Conservation (phyloP, 2,329 filamentous ascomycete species). For the Amylocarpus encephaloides region DNA sequence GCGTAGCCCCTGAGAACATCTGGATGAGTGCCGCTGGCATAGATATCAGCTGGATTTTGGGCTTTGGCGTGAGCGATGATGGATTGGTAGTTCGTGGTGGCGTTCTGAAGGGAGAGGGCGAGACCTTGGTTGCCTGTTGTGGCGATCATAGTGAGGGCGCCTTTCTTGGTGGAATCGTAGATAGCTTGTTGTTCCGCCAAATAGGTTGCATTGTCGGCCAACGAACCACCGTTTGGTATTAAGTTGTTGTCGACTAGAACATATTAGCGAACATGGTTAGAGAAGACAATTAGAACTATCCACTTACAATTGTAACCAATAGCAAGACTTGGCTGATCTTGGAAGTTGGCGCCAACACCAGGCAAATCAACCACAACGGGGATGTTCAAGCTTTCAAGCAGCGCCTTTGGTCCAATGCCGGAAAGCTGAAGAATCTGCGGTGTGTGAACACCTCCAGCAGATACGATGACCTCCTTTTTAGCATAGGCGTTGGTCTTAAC, state of each 20-base stretch:
- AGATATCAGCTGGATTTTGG: conserved; percentile 7
- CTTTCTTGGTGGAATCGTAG: conserved; percentile 9
- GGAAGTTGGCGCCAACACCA: conserved; percentile 35
- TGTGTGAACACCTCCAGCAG: conserved; percentile 29
- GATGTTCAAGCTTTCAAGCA: conserved; percentile 31
- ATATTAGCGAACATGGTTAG: background rate
- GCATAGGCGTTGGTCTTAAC: conserved; percentile 19
- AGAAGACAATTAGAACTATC: too few species aligned
- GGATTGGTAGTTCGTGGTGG: conserved; percentile 4
- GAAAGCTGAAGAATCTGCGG: conserved; percentile 19
- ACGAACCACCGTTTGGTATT: conserved; percentile 5
- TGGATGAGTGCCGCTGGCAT: conserved; percentile 8
- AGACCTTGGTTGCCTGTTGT: conserved; percentile 24
- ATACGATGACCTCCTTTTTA: conserved; percentile 33
- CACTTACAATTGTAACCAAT: conserved; percentile 11
- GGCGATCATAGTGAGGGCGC: conserved; percentile 7
- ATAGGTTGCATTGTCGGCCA: conserved; percentile 19
- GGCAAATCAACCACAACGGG: conserved; percentile 33
- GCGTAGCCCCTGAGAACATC: conserved; percentile 11
- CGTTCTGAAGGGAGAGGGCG: conserved; percentile 6
- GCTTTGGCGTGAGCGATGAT: conserved; percentile 9
- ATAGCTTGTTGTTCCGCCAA: conserved; percentile 30
- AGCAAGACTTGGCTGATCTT: conserved; percentile 27
- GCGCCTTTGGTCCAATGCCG: conserved; percentile 27
- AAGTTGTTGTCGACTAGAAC: conserved; percentile 10